Evolutionary conservation across 257 asterid genomes (phyloP), one percentile per base, ranked within the genome.

Genomic region (Scutellaria baicalensis): DNA sequence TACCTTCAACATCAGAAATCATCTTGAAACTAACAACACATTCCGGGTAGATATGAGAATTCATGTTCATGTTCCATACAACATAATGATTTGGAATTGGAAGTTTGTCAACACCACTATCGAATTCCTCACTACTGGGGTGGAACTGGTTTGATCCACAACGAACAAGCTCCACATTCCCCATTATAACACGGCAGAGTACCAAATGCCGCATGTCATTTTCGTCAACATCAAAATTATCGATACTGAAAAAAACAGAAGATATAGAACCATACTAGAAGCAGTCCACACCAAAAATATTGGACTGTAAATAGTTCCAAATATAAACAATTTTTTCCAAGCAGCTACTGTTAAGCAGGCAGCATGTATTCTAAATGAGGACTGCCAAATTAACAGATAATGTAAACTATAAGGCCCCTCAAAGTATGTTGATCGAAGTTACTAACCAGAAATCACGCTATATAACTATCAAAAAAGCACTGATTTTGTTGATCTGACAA

Each of bases 101-200:
- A 78, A 82, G 73, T 79, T 85, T 81, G 83, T 94, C 97, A 18
- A 88, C 90, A 43, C 99, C 99, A 68, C 93, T 94, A 79, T 94
- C 99, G 9, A 83, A 94, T 66, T 89, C 86, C 78, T 89, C 96
- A 44, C 79, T 79, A 81, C 96, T 94, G 70, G 99, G 97, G 80
- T 84, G 89, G 75, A 81, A 91, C 83, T 94, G 99, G 56, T 80
- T 79, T 35, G 90, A 89, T 72, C 96, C 99, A 74, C 74, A 77
- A 65, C 6, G 77, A 82, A 94, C 83, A 73, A 72, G 83, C 88
- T 94, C 99, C 95, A 77, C 81, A 72, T 69, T 69, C 75, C 86
- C 84, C 86, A 83, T 66, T 76, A 83, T 75, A 45, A 76, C 86
- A 67, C 84, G 84, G 43, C 88, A 81, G 20, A 78, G 83, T 72